Conservation (phyloP, 176 grass and related monocot genomes). For the Ensete ventricosum region DNA sequence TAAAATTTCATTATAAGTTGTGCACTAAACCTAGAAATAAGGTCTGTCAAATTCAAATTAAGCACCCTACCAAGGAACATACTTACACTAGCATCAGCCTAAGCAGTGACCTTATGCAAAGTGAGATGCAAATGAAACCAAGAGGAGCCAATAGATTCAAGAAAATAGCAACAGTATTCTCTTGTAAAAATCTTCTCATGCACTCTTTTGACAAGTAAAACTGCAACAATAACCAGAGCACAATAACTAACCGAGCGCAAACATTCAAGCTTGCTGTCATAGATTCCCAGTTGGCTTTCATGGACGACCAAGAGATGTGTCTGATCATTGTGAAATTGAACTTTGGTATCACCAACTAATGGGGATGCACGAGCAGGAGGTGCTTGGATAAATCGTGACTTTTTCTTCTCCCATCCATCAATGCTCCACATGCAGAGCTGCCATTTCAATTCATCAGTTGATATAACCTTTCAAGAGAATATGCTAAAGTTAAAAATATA, state of each 20-base stretch:
- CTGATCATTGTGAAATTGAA: conserved; percentile 98
- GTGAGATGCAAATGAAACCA: too few relatives aligned
- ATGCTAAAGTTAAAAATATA: too few relatives aligned
- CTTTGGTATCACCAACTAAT: conserved; percentile 85
- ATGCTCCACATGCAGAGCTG: conserved; percentile 94
- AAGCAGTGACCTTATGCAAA: too few relatives aligned
- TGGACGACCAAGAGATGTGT: conserved; percentile 85
- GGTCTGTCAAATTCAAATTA: not conserved
- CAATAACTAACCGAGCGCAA: conserved; percentile 52
- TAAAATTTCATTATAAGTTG: too few relatives aligned
- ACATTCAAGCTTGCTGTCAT: conserved; percentile 90
- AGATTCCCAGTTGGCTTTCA: conserved; percentile 81
- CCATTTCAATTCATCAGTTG: conserved; percentile 15
- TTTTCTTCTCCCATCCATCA: conserved; percentile 98
- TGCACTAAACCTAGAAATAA: not conserved
- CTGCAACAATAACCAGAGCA: not conserved
- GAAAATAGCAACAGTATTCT: not conserved
- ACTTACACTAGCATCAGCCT: too few relatives aligned
- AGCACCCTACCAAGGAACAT: too few relatives aligned
- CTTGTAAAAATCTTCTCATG: not conserved
- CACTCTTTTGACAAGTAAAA: conserved; percentile 1
- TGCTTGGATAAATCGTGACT: conserved; percentile 69
- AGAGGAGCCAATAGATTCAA: too few relatives aligned
- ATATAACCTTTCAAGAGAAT: not conserved
- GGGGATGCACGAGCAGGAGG: conserved; percentile 47